phyloP scores from a whole-genome alignment of 805 yeast genomes.

The Scheffersomyces amazonensis region DNA sequence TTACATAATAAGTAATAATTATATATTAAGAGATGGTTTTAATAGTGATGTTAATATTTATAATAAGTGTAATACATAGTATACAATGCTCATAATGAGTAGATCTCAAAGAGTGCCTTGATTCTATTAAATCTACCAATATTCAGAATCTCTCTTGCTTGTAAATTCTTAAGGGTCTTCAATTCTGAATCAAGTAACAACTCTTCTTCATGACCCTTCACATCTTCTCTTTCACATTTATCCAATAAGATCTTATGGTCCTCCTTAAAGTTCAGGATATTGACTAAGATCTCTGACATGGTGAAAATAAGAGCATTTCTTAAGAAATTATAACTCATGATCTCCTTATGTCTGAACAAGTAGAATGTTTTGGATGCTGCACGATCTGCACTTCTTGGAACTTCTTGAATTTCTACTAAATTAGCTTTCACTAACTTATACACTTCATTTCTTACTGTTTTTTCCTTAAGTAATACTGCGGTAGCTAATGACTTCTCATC shows the following conservation, averaged over 20 bases:
- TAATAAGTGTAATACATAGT: too few relatives aligned
- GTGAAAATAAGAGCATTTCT: conserved; percentile 45
- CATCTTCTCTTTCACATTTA: conserved; percentile 88
- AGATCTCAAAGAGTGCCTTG: conserved; percentile 55
- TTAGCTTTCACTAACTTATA: conserved; percentile 66
- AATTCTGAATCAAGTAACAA: conserved; percentile 73
- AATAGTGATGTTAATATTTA: too few relatives aligned
- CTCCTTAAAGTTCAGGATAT: conserved; percentile 50
- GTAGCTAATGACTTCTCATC: conserved; percentile 85
- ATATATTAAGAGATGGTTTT: too few relatives aligned
- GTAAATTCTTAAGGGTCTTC: conserved; percentile 62
- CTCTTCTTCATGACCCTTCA: conserved; percentile 75
- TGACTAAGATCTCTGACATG: conserved; percentile 50
- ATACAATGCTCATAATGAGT: conserved; percentile 11
- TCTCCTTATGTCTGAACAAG: conserved; percentile 65
- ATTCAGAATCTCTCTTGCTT: conserved; percentile 52
- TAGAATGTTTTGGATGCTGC: conserved; percentile 87
- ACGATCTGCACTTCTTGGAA: conserved; percentile 87
- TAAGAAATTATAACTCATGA: conserved; percentile 30
- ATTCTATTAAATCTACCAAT: conserved; percentile 56
- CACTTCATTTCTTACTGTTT: conserved; percentile 69
- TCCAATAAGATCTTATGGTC: conserved; percentile 67
- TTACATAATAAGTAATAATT: too few relatives aligned
- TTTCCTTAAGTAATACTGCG: conserved; percentile 72
- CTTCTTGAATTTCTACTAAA: conserved; percentile 84